Conservation (phyloP, 164 flowering plant genomes). For the Chloranthus sessilifolius region DNA sequence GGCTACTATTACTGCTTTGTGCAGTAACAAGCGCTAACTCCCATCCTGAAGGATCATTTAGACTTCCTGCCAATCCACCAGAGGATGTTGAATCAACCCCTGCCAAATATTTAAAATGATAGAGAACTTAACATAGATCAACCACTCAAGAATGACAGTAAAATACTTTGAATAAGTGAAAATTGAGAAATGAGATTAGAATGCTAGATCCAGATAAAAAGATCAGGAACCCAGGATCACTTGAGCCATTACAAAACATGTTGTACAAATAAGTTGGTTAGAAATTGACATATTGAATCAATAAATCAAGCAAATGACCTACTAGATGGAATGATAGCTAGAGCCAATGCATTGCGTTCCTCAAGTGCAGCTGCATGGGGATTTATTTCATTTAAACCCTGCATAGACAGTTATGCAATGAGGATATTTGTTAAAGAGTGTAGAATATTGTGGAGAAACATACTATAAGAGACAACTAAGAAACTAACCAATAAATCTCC, state of each 20-base stretch:
- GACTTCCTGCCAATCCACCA: conserved; percentile 1
- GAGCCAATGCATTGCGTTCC: conserved; percentile 90
- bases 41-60: conserved; percentile 60
- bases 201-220: too few relatives aligned
- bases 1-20: conserved; percentile 48
- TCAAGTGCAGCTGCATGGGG: conserved; percentile 67
- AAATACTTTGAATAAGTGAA: too few relatives aligned
- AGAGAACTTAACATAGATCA: too few relatives aligned
- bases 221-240: too few relatives aligned
- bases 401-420: conserved; percentile 10
- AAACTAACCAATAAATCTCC: conserved; percentile 64
- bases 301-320: too few relatives aligned
- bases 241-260: too few relatives aligned
- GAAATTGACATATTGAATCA: too few relatives aligned
- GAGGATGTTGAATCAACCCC: neutral
- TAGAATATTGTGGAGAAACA: neutral
- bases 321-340: conserved; percentile 84
- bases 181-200: too few relatives aligned
- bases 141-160: neutral
- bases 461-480: neutral
- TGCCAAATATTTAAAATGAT: too few relatives aligned
- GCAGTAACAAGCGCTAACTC: conserved; percentile 84
- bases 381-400: conserved; percentile 80
- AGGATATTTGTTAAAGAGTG: neutral
- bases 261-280: too few relatives aligned